Conservation (phyloP, 2,329 filamentous ascomycete genomes). For the Colletotrichum chlorophyti region DNA sequence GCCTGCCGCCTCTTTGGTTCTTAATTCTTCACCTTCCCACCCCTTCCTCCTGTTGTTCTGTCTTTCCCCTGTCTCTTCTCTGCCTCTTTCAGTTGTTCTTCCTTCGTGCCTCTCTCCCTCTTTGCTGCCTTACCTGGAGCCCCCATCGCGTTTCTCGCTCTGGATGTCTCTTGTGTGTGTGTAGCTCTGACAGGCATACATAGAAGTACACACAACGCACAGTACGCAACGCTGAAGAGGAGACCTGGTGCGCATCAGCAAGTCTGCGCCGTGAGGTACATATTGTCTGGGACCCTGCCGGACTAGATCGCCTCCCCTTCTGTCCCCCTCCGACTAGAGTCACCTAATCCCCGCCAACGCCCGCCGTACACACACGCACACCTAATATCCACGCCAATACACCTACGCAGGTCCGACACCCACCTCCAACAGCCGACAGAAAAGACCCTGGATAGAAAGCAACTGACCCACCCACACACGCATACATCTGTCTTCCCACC, state of each 20-base stretch:
- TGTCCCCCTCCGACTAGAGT: neutral
- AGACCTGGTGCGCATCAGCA: neutral
- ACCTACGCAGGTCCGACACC: neutral
- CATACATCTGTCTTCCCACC: too few relatives aligned
- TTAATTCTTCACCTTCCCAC: slow-evolving; percentile 27
- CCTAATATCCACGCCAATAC: neutral
- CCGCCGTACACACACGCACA: neutral
- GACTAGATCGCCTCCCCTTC: slow-evolving; percentile 2
- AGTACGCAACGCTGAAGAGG: too few relatives aligned
- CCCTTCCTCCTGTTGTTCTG: neutral
- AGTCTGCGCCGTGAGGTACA: slow-evolving; percentile 27
- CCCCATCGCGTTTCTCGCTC: slow-evolving; percentile 7
- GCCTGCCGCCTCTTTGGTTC: slow-evolving; percentile 8
- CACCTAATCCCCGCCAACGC: neutral
- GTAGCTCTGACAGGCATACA: neutral
- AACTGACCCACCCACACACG: neutral
- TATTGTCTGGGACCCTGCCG: slow-evolving; percentile 26
- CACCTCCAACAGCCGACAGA: neutral
- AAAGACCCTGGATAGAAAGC: neutral
- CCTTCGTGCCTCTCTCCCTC: slow-evolving; percentile 1
- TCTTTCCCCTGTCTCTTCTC: neutral
- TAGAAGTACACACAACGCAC: neutral
- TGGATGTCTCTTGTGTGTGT: too few relatives aligned
- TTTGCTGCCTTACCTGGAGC: neutral
- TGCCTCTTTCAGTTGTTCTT: neutral